These are phyloP conservation scores for Venturia carpophila DNA, from an alignment of 2,329 filamentous ascomycete genomes.

Conservation along the genomic window DNA sequence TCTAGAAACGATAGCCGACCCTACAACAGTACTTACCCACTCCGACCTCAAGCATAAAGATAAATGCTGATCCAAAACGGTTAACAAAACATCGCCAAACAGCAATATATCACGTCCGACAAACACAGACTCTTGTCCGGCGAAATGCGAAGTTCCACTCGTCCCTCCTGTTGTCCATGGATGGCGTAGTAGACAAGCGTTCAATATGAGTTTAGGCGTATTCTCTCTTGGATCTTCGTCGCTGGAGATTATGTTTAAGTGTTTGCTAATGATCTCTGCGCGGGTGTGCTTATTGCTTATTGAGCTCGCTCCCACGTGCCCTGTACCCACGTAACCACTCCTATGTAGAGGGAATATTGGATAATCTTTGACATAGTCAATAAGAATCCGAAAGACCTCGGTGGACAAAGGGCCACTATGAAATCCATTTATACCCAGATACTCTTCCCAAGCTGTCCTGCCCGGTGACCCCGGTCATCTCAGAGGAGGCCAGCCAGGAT, in stretches of 20 bases:
- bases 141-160: not conserved
- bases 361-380: conserved; percentile 55
- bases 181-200: not conserved
- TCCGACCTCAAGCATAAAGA: not conserved
- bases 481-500: no score
- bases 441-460: not conserved
- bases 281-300: conserved; percentile 50
- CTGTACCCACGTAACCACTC: conserved; percentile 48
- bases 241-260: conserved; percentile 52
- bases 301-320: conserved; percentile 50
- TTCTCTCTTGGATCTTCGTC: conserved; percentile 41
- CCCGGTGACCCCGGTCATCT: no score
- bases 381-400: conserved; percentile 52
- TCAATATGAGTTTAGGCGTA: conserved; percentile 39
- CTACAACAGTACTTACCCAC: not conserved
- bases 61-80: not conserved
- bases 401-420: conserved; percentile 29
- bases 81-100: not conserved
- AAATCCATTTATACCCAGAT: not conserved
- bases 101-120: not conserved
- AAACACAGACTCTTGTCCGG: not conserved
- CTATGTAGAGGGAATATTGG: conserved; percentile 56
- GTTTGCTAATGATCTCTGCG: conserved; percentile 49
- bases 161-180: not conserved
- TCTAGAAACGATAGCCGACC: not conserved